Evolutionary conservation across 257 asterid genomes (phyloP).

Genomic region (Solanum sejunctum): DNA sequence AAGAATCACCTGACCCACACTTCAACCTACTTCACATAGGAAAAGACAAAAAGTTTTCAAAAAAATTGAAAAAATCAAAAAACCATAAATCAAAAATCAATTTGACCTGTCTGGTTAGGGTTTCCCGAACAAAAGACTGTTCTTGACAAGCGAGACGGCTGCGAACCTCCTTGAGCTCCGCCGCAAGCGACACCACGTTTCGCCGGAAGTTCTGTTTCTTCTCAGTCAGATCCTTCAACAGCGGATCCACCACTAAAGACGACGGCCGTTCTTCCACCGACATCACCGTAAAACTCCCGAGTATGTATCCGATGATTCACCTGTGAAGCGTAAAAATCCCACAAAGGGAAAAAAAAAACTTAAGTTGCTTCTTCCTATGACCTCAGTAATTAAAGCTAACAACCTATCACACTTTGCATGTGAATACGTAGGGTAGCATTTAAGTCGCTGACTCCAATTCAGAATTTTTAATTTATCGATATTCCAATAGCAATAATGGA

Average conservation of each 20-base stretch:
- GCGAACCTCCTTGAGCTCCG: constrained; percentile 79
- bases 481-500: background rate
- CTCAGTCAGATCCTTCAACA: constrained; percentile 77
- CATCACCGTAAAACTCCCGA: constrained; percentile 4
- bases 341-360: background rate
- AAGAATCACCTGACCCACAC: background rate
- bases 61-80: background rate
- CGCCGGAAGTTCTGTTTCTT: constrained; percentile 76
- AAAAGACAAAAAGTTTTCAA: background rate
- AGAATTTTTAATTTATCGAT: background rate
- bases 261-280: constrained; percentile 18
- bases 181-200: constrained; percentile 74
- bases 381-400: constrained; percentile 16
- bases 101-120: constrained; percentile 50
- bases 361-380: background rate
- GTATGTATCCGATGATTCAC: background rate
- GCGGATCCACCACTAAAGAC: constrained; percentile 54
- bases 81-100: constrained; percentile 3
- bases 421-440: constrained; percentile 39
- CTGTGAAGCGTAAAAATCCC: background rate
- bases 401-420: constrained; percentile 30
- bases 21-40: background rate
- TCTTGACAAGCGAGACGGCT: constrained; percentile 55
- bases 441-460: constrained; percentile 6
- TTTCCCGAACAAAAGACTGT: constrained; percentile 39